Base-by-base conservation (phyloP, 768 basidiomycete species). In the Kwoniella sp. region DNA sequence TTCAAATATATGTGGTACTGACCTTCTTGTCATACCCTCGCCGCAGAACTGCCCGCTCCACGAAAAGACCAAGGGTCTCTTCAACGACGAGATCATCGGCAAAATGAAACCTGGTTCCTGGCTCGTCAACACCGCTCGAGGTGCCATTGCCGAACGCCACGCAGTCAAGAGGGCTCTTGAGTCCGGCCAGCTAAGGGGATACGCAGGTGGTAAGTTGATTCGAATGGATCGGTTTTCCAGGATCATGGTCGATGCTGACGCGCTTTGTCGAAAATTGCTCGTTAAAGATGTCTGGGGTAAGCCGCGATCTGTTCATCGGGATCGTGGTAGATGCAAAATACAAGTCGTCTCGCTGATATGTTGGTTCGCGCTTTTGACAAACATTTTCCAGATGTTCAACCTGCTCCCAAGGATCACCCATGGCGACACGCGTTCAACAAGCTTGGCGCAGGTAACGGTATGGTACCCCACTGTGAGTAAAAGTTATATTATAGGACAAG, bases 351-450 rank as follows among this genome's bases (percentile, higher is more conserved):
- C n/a, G n/a, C n/a, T n/a, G n/a, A n/a, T n/a, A n/a, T n/a, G n/a
- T n/a, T n/a, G n/a, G n/a, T n/a, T n/a, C n/a, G n/a, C n/a, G n/a
- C n/a, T n/a, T n/a, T n/a, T n/a, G n/a, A n/a, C n/a, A n/a, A n/a
- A n/a, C n/a, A n/a, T n/a, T n/a, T n/a, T n/a, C n/a, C 90, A 91
- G 85, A 90, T 70, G 87, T 88, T 52, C 91, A 94, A 76, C 92
- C 93, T 47, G 88, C 92, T 10, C 90, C 91, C 1, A 85, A 83
- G 68, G 88, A 92, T 80, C 92, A 95, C 81, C 81, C 88, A 51
- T 94, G 90, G 92, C 85, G 92, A 57, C 87, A 85, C 21, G 84
- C 86, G 83, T 88, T 88, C 82, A 91, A 92, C 83, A 85, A 86
- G 24, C 84, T 89, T 7, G 68, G 87, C 19, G 90, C 86, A 65